phyloP scores from a whole-genome alignment of 441 rosid species.

The Aquilaria agallochum region DNA sequence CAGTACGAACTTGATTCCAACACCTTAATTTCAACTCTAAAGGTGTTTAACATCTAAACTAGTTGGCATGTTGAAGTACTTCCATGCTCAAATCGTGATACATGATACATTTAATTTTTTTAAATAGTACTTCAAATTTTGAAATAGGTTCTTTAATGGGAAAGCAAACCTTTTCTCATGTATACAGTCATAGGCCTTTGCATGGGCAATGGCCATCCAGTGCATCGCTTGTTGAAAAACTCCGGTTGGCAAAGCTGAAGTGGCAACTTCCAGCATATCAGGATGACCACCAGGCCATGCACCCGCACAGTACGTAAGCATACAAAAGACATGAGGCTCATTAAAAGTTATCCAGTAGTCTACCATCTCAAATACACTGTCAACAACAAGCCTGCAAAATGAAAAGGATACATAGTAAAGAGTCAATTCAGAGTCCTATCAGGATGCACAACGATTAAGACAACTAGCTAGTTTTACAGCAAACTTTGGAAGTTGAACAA shows the following conservation, averaged over 20 bases:
- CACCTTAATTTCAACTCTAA: too few species aligned
- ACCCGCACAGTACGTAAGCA: conserved; percentile 95
- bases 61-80: too few species aligned
- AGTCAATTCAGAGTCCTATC: too few species aligned
- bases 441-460: too few species aligned
- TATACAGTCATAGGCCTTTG: conserved; percentile 82
- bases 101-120: too few species aligned
- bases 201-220: conserved; percentile 87
- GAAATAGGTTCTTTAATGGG: neutral
- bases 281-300: conserved; percentile 99
- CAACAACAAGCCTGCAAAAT: conserved; percentile 79
- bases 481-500: conserved; percentile 6
- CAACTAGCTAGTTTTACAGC: too few species aligned
- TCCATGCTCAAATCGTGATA: too few species aligned
- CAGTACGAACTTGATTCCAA: too few species aligned
- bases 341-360: conserved; percentile 94
- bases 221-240: conserved; percentile 82
- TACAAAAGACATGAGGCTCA: conserved; percentile 86
- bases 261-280: conserved; percentile 85
- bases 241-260: conserved; percentile 87
- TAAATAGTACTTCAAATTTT: neutral
- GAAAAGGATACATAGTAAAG: neutral
- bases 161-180: conserved; percentile 51
- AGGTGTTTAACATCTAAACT: too few species aligned
- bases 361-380: conserved; percentile 65